A percentile compares a stretch with the other conserved stretches of the same genome.
phyloP scores from a whole-genome alignment of 208 protist genomes.

The Acanthamoeba triangularis region DNA sequence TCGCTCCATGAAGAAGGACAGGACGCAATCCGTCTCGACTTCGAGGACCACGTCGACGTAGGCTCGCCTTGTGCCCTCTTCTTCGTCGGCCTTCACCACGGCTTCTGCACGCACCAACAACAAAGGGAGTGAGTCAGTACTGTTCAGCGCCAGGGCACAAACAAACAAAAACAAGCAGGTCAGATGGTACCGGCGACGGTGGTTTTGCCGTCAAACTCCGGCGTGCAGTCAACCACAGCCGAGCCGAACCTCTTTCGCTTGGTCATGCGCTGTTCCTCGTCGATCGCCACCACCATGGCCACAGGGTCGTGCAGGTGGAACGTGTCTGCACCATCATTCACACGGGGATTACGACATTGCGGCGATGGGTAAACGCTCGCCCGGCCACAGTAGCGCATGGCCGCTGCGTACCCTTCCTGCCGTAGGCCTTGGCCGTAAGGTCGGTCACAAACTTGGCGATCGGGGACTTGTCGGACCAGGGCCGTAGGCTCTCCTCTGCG shows the following conservation, averaged over 20 bases:
- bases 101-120: not conserved
- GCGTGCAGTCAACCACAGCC: not conserved
- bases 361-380: too few relatives aligned
- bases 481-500: not conserved
- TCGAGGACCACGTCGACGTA: conserved; percentile 20
- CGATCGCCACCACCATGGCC: conserved; percentile 31
- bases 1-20: conserved; percentile 19
- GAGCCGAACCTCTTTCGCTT: conserved; percentile 17
- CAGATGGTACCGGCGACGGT: not conserved
- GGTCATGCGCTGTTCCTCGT: conserved; percentile 37
- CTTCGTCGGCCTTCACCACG: conserved; percentile 7
- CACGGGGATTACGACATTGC: too few relatives aligned
- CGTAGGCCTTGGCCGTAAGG: conserved; percentile 3
- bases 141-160: not conserved
- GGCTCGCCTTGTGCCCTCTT: not conserved
- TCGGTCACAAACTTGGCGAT: conserved; percentile 49
- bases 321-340: not conserved
- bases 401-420: not conserved
- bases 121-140: not conserved
- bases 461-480: conserved; percentile 12
- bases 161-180: not conserved
- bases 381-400: too few relatives aligned
- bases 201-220: not conserved
- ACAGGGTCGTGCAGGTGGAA: conserved; percentile 42
- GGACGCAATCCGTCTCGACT: not conserved